phyloP scores from a whole-genome alignment of 768 basidiomycete genomes.

The Scleroderma bovista region DNA sequence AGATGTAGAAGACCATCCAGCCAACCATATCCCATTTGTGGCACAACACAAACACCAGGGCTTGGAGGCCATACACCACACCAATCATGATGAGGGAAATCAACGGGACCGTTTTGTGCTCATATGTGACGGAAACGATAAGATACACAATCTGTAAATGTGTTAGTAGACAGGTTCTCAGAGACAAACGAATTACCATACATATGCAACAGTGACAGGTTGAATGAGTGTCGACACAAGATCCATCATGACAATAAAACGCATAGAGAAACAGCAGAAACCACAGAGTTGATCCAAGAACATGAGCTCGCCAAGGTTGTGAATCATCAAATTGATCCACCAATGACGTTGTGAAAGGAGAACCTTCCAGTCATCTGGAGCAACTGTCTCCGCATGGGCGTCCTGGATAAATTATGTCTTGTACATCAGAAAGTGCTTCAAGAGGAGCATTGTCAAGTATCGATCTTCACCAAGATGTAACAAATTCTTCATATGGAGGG shows the following conservation, averaged over 20 bases:
- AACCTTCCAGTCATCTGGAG: conserved; percentile 93
- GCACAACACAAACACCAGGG: too few relatives aligned
- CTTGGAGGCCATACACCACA: too few relatives aligned
- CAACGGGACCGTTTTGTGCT: too few relatives aligned
- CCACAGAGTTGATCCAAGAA: conserved; percentile 98
- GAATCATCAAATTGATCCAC: conserved; percentile 99
- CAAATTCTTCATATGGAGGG: conserved; percentile 98
- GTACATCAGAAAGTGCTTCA: conserved; percentile 99
- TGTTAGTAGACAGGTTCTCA: too few relatives aligned
- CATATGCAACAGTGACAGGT: conserved; percentile 93
- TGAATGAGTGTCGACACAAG: conserved; percentile 92
- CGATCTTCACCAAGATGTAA: conserved; percentile 98
- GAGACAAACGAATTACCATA: conserved; percentile 93
- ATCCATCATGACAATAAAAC: conserved; percentile 99
- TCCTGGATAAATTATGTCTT: conserved; percentile 99
- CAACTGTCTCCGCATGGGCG: conserved; percentile 97
- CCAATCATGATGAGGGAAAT: too few relatives aligned
- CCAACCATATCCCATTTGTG: conserved; percentile 91
- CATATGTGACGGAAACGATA: too few relatives aligned
- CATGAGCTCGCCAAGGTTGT: conserved; percentile 93
- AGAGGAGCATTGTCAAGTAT: conserved; percentile 93
- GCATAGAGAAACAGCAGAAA: conserved; percentile 99
- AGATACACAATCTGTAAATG: too few relatives aligned
- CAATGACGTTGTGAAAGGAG: conserved; percentile 94
- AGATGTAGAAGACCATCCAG: conserved; percentile 97